Evolutionary conservation across 805 yeast genomes (phyloP).

Genomic region (Candida khao-thaluensis): DNA sequence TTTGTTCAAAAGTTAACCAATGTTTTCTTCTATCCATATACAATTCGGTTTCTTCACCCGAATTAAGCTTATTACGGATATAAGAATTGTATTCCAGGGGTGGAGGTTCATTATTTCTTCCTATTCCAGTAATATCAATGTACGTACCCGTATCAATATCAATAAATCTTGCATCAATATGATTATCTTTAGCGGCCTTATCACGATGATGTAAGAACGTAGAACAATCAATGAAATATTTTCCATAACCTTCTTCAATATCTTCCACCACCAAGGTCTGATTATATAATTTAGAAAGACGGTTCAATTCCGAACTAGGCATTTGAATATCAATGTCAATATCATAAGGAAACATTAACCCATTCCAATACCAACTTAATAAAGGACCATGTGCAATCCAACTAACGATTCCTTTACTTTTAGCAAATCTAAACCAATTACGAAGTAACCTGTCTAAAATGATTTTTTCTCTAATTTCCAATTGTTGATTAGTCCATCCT

Average conservation of each 20-base stretch:
- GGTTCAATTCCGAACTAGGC: slow-evolving; percentile 25
- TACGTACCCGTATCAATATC: slow-evolving; percentile 59
- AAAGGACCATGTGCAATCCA: slow-evolving; percentile 34
- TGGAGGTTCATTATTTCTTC: slow-evolving; percentile 21
- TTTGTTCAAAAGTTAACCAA: slow-evolving; percentile 30
- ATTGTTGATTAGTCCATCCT: slow-evolving; percentile 30
- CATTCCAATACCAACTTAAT: slow-evolving; percentile 34
- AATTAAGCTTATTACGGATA: slow-evolving; percentile 19
- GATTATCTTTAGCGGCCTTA: slow-evolving; percentile 22
- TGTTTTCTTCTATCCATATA: slow-evolving; percentile 36
- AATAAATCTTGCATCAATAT: slow-evolving; percentile 50
- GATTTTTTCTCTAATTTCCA: slow-evolving; percentile 21
- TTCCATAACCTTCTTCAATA: slow-evolving; percentile 27
- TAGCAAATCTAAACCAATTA: slow-evolving; percentile 28
- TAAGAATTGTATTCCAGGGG: slow-evolving; percentile 17
- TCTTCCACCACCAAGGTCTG: slow-evolving; percentile 32
- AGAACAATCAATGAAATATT: slow-evolving; percentile 29
- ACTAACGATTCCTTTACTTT: slow-evolving; percentile 23
- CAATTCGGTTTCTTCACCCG: slow-evolving; percentile 18
- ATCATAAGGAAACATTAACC: slow-evolving; percentile 29
- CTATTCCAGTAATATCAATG: slow-evolving; percentile 54
- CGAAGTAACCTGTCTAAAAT: slow-evolving; percentile 25
- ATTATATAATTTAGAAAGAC: slow-evolving; percentile 23
- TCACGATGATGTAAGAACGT: slow-evolving; percentile 31
- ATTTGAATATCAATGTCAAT: slow-evolving; percentile 31